A percentile compares a stretch with the other conserved stretches of the same genome.
phyloP scores from a whole-genome alignment of 2,329 filamentous ascomycete genomes.

The Chrysoporthe austroafricana region DNA sequence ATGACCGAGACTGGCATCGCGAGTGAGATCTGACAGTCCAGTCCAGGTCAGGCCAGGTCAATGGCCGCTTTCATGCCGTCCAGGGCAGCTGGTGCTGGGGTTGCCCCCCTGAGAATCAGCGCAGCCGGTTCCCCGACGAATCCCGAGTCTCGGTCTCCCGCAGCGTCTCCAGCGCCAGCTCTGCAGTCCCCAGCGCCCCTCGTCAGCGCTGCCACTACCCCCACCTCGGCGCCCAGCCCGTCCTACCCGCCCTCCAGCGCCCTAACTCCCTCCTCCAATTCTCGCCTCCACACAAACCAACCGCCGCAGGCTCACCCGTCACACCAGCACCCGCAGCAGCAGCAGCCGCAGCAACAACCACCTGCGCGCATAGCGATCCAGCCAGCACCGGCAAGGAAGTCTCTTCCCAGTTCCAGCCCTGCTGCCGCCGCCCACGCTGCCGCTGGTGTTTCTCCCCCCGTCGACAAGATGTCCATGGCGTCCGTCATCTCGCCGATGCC shows the following conservation, averaged over 20 bases:
- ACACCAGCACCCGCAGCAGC: neutral
- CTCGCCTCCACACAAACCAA: slow-evolving; percentile 9
- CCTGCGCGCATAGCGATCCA: slow-evolving; percentile 21
- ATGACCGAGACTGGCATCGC: neutral
- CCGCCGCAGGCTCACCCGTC: slow-evolving; percentile 12
- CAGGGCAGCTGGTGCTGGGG: slow-evolving; percentile 16
- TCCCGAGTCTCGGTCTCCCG: slow-evolving; percentile 12
- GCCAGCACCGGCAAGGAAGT: slow-evolving; percentile 25
- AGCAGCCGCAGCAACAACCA: slow-evolving; percentile 15
- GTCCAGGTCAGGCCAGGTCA: neutral
- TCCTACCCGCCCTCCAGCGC: slow-evolving; percentile 11
- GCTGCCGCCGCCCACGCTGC: slow-evolving; percentile 16
- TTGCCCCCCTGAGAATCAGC: slow-evolving; percentile 26
- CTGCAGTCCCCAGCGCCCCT: slow-evolving; percentile 9
- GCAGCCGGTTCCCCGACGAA: slow-evolving; percentile 23
- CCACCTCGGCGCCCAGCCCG: slow-evolving; percentile 25
- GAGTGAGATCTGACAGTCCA: neutral
- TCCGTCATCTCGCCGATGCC: slow-evolving; percentile 49
- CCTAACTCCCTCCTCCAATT: slow-evolving; percentile 16
- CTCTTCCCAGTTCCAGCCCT: slow-evolving; percentile 21
- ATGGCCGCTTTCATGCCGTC: slow-evolving; percentile 21
- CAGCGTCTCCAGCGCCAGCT: slow-evolving; percentile 12
- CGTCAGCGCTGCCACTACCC: slow-evolving; percentile 25
- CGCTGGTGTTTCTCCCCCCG: slow-evolving; percentile 25
- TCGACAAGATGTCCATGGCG: slow-evolving; percentile 53